Percentiles rank a stretch among this genome's conserved stretches.
Evolutionary conservation across 164 flowering plant genomes (phyloP).

Genomic region (Aristolochia californica): DNA sequence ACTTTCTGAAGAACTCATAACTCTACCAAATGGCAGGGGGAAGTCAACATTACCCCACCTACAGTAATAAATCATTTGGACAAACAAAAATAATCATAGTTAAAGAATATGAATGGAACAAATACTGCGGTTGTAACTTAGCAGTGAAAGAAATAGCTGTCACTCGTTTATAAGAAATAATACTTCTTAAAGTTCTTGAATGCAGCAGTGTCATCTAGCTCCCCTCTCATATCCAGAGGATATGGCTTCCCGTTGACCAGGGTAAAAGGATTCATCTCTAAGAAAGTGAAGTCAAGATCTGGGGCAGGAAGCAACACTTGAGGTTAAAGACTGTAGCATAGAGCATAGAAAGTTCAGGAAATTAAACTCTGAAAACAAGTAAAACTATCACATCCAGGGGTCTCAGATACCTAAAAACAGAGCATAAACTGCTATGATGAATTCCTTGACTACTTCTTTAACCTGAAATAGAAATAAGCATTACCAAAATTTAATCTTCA

Average conservation of each 20-base stretch:
- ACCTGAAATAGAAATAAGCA: slow-evolving; percentile 29
- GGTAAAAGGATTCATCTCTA: slow-evolving; percentile 98
- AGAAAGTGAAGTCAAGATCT: slow-evolving; percentile 97
- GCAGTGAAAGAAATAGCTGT: neutral
- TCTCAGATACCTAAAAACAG: slow-evolving; percentile 89
- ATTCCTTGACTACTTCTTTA: slow-evolving; percentile 56
- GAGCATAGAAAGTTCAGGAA: neutral
- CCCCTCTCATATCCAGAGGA: slow-evolving; percentile 99
- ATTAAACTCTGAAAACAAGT: neutral
- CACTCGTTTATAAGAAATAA: too few species aligned
- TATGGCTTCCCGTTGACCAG: slow-evolving; percentile 90
- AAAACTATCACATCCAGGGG: neutral
- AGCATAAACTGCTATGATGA: slow-evolving; percentile 56
- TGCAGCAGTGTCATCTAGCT: slow-evolving; percentile 95
- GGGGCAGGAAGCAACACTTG: neutral
- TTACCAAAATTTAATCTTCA: neutral
- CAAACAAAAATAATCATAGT: neutral
- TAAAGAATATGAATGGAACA: neutral
- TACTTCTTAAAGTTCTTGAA: slow-evolving; percentile 99
- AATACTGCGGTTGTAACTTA: neutral
- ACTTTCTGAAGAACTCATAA: slow-evolving; percentile 69
- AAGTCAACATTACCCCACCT: slow-evolving; percentile 83
- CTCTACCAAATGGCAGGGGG: slow-evolving; percentile 88
- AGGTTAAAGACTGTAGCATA: too few species aligned
- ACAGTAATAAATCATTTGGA: slow-evolving; percentile 3